Evolutionary conservation across 352 stramenopile genomes (phyloP).

Genomic region (Pythium insidiosum): DNA sequence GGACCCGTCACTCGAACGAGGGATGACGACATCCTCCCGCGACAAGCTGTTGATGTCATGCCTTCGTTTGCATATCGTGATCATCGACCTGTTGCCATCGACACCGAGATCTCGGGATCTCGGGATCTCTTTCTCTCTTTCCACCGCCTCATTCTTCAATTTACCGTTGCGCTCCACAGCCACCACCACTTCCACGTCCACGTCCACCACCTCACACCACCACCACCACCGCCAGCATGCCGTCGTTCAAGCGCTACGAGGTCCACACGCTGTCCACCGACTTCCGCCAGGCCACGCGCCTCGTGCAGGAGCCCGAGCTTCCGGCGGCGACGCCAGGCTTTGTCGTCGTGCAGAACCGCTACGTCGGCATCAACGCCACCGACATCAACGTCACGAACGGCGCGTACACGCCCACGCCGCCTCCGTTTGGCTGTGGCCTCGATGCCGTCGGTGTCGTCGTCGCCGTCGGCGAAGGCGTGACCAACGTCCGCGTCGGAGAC

Average conservation of each 20-base stretch:
- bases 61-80: too few relatives aligned
- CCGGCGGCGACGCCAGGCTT: constrained; percentile 2
- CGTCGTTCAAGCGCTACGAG: constrained; percentile 3
- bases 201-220: not conserved
- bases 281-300: constrained; percentile 22
- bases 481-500: constrained; percentile 17
- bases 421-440: constrained; percentile 16
- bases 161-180: too few relatives aligned
- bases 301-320: constrained; percentile 14
- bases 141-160: too few relatives aligned
- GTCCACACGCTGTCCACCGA: constrained; percentile 21
- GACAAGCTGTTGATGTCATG: too few relatives aligned
- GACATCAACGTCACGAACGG: constrained; percentile 26
- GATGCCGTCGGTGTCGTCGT: constrained; percentile 22
- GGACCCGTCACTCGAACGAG: too few relatives aligned
- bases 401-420: constrained; percentile 4
- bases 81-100: too few relatives aligned
- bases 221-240: not conserved
- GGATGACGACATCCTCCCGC: too few relatives aligned
- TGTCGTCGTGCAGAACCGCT: constrained; percentile 20
- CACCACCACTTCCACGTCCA: too few relatives aligned
- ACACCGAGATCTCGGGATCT: too few relatives aligned
- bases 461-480: constrained; percentile 18
- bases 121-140: too few relatives aligned
- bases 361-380: constrained; percentile 27